These are phyloP conservation scores for Buddleja alternifolia DNA, from an alignment of 257 asterid species.

Conservation along the genomic window DNA sequence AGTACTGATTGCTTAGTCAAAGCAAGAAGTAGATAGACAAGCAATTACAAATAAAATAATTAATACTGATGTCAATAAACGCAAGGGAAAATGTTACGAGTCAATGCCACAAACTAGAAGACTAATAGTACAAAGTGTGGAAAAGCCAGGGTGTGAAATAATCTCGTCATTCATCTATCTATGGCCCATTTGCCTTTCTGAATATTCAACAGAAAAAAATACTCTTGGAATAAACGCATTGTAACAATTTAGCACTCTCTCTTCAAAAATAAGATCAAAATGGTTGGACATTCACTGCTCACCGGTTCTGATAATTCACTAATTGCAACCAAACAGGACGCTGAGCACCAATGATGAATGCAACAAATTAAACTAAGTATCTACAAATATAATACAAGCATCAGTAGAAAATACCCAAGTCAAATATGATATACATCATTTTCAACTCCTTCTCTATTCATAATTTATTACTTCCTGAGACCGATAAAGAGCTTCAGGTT, in stretches of 20 bases:
- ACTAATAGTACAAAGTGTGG: not conserved
- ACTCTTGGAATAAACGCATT: not conserved
- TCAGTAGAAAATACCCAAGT: not conserved
- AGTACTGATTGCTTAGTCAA: slow-evolving; percentile 7
- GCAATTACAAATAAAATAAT: not conserved
- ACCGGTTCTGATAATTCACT: too few species aligned
- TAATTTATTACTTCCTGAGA: slow-evolving; percentile 5
- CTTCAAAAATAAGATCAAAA: not conserved
- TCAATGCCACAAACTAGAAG: slow-evolving; percentile 12
- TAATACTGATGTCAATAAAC: not conserved
- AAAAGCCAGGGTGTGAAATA: not conserved
- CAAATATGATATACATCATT: not conserved
- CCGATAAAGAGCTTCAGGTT: not conserved
- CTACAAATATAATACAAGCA: not conserved
- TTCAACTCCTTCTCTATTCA: not conserved
- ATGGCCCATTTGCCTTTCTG: not conserved
- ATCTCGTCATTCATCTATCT: not conserved
- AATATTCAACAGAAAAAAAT: not conserved
- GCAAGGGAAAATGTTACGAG: not conserved
- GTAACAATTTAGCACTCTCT: not conserved
- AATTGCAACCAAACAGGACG: not conserved
- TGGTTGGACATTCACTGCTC: not conserved
- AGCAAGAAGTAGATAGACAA: not conserved
- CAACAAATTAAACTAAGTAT: not conserved
- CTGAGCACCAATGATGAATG: not conserved